phyloP scores from a whole-genome alignment of 169 alveolate species.

The Babesia bigemina region DNA sequence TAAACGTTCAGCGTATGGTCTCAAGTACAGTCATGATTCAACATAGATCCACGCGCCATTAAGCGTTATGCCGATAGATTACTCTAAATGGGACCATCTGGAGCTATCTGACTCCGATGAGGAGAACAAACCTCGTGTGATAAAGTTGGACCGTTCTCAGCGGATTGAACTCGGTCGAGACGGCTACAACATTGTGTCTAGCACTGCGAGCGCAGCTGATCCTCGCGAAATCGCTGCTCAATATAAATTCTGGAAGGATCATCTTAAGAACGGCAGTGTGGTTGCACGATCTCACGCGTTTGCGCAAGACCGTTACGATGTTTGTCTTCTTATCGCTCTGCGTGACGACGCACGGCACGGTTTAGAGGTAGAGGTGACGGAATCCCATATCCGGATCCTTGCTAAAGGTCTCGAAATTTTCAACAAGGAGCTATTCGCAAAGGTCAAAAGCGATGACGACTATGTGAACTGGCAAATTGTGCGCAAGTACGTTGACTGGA shows the following conservation, averaged over 20 bases:
- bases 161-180: slow-evolving; percentile 35
- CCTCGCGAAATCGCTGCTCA: slow-evolving; percentile 11
- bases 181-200: slow-evolving; percentile 45
- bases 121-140: slow-evolving; percentile 34
- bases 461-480: slow-evolving; percentile 57
- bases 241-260: slow-evolving; percentile 47
- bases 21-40: slow-evolving; percentile 14
- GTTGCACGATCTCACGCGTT: slow-evolving; percentile 41
- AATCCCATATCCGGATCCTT: slow-evolving; percentile 4
- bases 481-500: slow-evolving; percentile 57
- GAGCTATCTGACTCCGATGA: slow-evolving; percentile 65
- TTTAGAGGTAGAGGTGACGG: slow-evolving; percentile 24
- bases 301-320: slow-evolving; percentile 49
- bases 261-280: slow-evolving; percentile 49
- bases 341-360: not conserved
- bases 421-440: slow-evolving; percentile 46
- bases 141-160: slow-evolving; percentile 38
- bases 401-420: slow-evolving; percentile 25
- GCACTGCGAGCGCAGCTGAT: not conserved
- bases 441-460: slow-evolving; percentile 40
- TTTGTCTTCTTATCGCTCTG: slow-evolving; percentile 28
- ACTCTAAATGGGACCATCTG: slow-evolving; percentile 66
- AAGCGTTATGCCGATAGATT: slow-evolving; percentile 50
- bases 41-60: slow-evolving; percentile 12
- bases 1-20: not conserved